phyloP scores from a whole-genome alignment of 495 filamentous ascomycete species.

The Aspergillus incahuasiensis region DNA sequence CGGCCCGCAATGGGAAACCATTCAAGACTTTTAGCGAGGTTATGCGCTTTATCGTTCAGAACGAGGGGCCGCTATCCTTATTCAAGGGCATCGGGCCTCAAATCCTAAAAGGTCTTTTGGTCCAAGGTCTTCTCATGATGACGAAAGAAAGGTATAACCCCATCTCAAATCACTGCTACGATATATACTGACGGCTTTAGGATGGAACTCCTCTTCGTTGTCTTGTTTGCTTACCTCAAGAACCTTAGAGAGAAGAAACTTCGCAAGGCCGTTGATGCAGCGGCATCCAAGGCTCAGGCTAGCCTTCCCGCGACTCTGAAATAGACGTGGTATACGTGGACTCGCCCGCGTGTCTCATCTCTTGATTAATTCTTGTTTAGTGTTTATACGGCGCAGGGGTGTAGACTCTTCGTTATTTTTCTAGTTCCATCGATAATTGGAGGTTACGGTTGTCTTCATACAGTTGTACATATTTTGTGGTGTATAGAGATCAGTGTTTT shows the following conservation, averaged over 20 bases:
- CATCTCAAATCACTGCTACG: background rate
- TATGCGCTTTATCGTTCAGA: constrained; percentile 84
- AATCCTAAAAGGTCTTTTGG: constrained; percentile 84
- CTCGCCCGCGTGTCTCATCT: no score
- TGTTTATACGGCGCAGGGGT: constrained; percentile 27
- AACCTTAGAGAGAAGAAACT: constrained; percentile 68
- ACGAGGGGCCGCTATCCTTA: constrained; percentile 75
- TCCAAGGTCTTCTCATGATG: constrained; percentile 98
- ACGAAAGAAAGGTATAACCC: constrained; percentile 84
- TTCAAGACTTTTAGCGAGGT: constrained; percentile 96
- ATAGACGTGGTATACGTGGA: no score
- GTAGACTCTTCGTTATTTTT: constrained; percentile 13
- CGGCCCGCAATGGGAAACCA: constrained; percentile 77
- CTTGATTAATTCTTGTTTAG: constrained; percentile 6
- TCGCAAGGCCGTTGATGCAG: constrained; percentile 54
- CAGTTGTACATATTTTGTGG: constrained; percentile 17
- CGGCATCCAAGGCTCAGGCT: constrained; percentile 35
- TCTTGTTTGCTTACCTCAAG: constrained; percentile 77
- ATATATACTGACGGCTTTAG: constrained; percentile 43
- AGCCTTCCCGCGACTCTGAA: constrained; percentile 44
- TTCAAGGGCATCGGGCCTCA: constrained; percentile 98
- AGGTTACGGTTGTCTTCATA: background rate
- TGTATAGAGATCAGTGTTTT: constrained; percentile 16
- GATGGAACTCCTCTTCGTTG: constrained; percentile 84
- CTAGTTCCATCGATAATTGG: constrained; percentile 8